Evolutionary conservation across 352 stramenopile species (phyloP).

Genomic region (Phytophthora sp.): DNA sequence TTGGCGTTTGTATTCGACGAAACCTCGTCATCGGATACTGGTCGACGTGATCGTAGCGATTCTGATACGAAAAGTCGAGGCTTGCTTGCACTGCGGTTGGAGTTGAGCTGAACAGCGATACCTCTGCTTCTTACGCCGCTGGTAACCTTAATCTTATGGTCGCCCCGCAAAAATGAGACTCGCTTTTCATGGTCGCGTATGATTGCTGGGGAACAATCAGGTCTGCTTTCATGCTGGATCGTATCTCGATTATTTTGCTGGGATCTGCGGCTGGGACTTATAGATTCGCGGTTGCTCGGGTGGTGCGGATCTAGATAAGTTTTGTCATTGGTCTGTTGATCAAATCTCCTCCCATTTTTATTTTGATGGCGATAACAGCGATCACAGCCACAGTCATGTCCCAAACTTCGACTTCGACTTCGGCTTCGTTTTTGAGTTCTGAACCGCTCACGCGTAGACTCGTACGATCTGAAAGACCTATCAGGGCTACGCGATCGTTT

Average conservation of each 20-base stretch:
- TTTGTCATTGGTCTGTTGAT: background rate
- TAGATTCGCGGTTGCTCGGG: background rate
- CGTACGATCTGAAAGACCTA: background rate
- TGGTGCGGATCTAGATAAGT: background rate
- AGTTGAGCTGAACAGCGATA: background rate
- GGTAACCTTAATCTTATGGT: background rate
- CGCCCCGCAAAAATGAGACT: background rate
- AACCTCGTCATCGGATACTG: background rate
- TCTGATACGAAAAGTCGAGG: background rate
- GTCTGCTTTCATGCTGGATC: too few relatives aligned
- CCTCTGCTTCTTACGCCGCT: background rate
- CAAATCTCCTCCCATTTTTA: background rate
- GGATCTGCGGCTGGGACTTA: background rate
- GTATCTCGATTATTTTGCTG: too few relatives aligned
- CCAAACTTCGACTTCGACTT: slow-evolving; percentile 6
- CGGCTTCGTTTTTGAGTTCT: slow-evolving; percentile 1
- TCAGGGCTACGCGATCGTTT: slow-evolving; percentile 17
- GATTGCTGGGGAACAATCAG: too few relatives aligned
- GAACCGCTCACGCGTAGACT: background rate
- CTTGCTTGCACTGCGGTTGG: background rate
- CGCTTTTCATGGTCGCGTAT: background rate
- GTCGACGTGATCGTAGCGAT: background rate
- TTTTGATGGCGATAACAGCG: too few relatives aligned
- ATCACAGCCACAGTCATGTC: too few relatives aligned
- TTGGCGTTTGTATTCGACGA: background rate